Base-by-base conservation (phyloP, 2,329 filamentous ascomycete genomes). In the Dothideomycetes sp. region DNA sequence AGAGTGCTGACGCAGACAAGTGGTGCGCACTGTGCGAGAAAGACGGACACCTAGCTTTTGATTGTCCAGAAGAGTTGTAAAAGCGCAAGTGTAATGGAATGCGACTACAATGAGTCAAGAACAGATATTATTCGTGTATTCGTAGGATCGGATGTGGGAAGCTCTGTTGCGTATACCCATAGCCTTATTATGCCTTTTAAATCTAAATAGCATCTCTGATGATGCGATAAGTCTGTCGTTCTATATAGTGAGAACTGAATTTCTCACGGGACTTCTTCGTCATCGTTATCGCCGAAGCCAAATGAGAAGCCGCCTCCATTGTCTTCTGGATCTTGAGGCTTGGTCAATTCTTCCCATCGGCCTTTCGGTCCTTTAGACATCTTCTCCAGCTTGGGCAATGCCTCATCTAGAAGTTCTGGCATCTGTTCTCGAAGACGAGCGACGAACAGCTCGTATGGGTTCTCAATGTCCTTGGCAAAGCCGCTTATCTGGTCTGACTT, bases 1-100 rank as follows among this genome's bases (percentile, higher is more conserved):
- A 47, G 8, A 52, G 55, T 15, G 55, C 55, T 12, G 86, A 96
- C 53, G 76, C 80, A 40, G 75, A 81, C 46, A 95, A 94, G 64
- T 98, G 91, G 91, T 98, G 91, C 62, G 91, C 91, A 12, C 70
- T 96, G 33, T 98, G 91, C 58, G 91, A 98, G 68, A 78, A 85
- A 46, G 91, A 98, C 54, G 91, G 91, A 11, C 91, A 98, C 58
- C 84, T 95, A 61, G 95, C 89, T 14, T 60, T 56, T 41, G 57
- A 61, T 42, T 61, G 58, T 43, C 57, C 58, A 17, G 54, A 60
- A 45, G 57, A 60, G 49, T 54, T 57, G 48, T 61, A 59, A 37
- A 60, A 58, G 53, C n/a, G n/a, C n/a, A n/a, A n/a, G n/a, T n/a
- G n/a, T n/a, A n/a, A n/a, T n/a, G n/a, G n/a, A n/a, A n/a, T n/a